Percentiles rank a stretch among this genome's conserved stretches.
These are phyloP conservation scores for Scytalidium lignicola DNA, from an alignment of 2,329 filamentous ascomycete species.

Conservation along the genomic window DNA sequence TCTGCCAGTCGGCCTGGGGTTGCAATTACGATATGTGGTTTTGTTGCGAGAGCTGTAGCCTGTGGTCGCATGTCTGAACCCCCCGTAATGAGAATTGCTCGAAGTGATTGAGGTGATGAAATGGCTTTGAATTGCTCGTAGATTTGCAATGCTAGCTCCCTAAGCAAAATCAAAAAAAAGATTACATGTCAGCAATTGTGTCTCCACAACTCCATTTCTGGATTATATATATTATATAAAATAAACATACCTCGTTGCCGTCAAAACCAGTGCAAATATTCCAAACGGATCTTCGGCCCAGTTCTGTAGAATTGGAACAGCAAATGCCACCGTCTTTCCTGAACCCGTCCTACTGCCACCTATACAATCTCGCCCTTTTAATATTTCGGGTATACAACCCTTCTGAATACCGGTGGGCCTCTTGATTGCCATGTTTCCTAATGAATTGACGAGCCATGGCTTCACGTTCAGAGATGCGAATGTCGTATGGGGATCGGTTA, in stretches of 20 bases:
- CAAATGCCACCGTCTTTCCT: slow-evolving; percentile 95
- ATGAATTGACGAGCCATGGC: slow-evolving; percentile 83
- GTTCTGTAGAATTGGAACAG: slow-evolving; percentile 86
- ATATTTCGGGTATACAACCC: slow-evolving; percentile 85
- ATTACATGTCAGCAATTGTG: background rate
- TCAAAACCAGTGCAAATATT: slow-evolving; percentile 85
- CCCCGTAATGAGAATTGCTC: slow-evolving; percentile 84
- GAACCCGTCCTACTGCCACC: slow-evolving; percentile 93
- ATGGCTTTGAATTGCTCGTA: slow-evolving; percentile 95
- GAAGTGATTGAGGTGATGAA: slow-evolving; percentile 79
- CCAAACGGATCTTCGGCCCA: slow-evolving; percentile 91
- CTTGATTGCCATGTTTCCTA: slow-evolving; percentile 74
- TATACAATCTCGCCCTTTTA: slow-evolving; percentile 89
- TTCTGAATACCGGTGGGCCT: slow-evolving; percentile 90
- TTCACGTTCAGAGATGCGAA: slow-evolving; percentile 70
- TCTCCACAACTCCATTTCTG: background rate
- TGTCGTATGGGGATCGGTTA: slow-evolving; percentile 52
- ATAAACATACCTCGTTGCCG: slow-evolving; percentile 66
- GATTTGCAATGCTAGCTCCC: slow-evolving; percentile 91
- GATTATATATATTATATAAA: slow-evolving; percentile 12
- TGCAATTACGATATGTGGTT: slow-evolving; percentile 89
- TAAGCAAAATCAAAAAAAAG: slow-evolving; percentile 24
- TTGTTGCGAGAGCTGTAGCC: slow-evolving; percentile 73
- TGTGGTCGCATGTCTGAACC: slow-evolving; percentile 90
- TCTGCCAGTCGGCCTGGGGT: slow-evolving; percentile 91